Evolutionary conservation across 1,284 basidiomycete species (phyloP).

Genomic region (Boletus semigastroideus): DNA sequence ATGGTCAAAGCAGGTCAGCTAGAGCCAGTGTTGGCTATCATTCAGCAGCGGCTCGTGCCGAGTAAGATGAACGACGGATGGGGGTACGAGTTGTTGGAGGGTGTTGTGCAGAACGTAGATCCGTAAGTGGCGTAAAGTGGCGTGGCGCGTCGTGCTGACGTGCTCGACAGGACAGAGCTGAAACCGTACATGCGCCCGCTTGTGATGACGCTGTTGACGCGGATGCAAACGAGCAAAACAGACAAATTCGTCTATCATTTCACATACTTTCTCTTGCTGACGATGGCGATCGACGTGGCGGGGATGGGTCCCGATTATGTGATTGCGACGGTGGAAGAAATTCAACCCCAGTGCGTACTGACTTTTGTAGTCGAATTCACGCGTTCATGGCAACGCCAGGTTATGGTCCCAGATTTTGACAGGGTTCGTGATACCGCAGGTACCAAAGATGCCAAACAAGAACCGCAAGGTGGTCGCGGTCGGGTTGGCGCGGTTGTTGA

Average conservation of each 20-base stretch:
- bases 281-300: conserved; percentile 72
- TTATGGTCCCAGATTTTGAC: conserved; percentile 83
- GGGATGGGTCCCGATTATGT: conserved; percentile 79
- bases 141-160: conserved; percentile 2
- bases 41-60: conserved; percentile 87
- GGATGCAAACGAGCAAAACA: conserved; percentile 89
- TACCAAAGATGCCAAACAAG: conserved; percentile 76
- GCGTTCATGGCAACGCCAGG: conserved; percentile 30
- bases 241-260: conserved; percentile 87
- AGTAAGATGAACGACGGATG: conserved; percentile 88
- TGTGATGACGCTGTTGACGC: conserved; percentile 79
- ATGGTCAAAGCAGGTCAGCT: conserved; percentile 80
- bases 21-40: conserved; percentile 81
- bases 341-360: conserved; percentile 73
- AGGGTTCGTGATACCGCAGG: conserved; percentile 81
- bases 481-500: conserved; percentile 82
- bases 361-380: background rate
- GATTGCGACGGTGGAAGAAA: conserved; percentile 74
- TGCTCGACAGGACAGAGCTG: conserved; percentile 53
- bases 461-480: conserved; percentile 84
- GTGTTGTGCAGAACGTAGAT: conserved; percentile 72
- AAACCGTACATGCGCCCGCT: conserved; percentile 77
- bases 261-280: conserved; percentile 75
- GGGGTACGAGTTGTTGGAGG: conserved; percentile 89
- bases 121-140: conserved; percentile 50